phyloP scores from a whole-genome alignment of 371 early-diverging fungal species.

The Mucor lusitanicus region DNA sequence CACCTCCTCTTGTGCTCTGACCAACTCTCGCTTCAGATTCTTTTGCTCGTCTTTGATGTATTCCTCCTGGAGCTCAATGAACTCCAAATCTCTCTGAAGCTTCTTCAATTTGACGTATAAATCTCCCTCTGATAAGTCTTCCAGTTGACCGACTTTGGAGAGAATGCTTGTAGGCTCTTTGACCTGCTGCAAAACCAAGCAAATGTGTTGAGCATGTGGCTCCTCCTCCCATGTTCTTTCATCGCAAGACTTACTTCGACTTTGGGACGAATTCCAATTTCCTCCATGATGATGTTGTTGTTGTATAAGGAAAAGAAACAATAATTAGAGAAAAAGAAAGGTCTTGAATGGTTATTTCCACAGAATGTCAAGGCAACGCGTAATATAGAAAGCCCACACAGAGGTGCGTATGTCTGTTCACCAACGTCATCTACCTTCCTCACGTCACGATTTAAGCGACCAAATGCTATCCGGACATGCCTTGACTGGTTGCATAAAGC shows the following conservation, averaged over 20 bases:
- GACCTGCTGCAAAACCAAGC: conserved; percentile 7
- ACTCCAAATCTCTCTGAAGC: conserved; percentile 94
- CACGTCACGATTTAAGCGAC: background rate
- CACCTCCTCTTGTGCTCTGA: conserved; percentile 97
- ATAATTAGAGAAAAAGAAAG: background rate
- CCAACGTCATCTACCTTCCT: background rate
- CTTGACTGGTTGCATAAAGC: background rate
- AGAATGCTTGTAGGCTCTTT: conserved; percentile 29
- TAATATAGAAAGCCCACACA: background rate
- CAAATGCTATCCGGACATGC: background rate
- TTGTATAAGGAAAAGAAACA: background rate
- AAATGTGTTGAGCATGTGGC: background rate
- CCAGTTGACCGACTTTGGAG: conserved; percentile 37
- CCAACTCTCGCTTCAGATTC: conserved; percentile 95
- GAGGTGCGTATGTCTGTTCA: background rate
- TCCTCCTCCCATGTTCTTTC: background rate
- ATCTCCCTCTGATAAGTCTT: conserved; percentile 75
- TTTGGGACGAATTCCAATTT: conserved; percentile 44
- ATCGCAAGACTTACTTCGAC: conserved; percentile 25
- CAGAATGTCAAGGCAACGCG: conserved; percentile 1
- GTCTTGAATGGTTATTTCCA: background rate
- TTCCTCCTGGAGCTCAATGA: conserved; percentile 97
- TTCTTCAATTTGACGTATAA: conserved; percentile 94
- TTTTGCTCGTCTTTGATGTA: conserved; percentile 99
- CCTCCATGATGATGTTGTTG: conserved; percentile 35